Base-by-base conservation (phyloP, 163 green algal species). In the Scenedesmus sp. region DNA sequence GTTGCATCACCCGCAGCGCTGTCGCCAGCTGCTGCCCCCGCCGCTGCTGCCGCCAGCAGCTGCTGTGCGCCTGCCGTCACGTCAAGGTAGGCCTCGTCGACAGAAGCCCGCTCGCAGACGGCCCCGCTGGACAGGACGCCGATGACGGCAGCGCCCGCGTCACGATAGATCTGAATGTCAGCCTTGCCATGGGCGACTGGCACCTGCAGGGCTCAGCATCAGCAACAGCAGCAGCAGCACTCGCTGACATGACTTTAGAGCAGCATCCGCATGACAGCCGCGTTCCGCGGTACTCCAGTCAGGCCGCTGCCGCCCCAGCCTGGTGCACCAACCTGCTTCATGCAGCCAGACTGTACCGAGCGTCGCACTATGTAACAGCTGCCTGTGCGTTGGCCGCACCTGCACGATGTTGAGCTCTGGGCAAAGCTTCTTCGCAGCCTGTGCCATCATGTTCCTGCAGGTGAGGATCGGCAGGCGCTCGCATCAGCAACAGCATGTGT, bases 151-250 rank as follows among this genome's bases (percentile, higher is more conserved):
- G 87, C 92, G 49, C 96, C 95, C 3, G 92, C 91, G 22, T 95
- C 85, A 13, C 96, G 85, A 87, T 98, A 98, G 6, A 96, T 94
- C 0, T 93, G 96, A 13, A 98, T 92, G 89, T 98, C 95, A 18
- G 96, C 95, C 89, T 98, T 98, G 73, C 95, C 95, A 89, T 97
- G 94, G 0, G 95, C 95, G 6, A 96, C 97, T 46, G 97, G 96
- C n/a, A 99, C 97, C 92, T 99, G 96, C 49, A 98, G 24, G 49
- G 30, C 65, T 68, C 16, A 76, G 30, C 65, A 76, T 26, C 65
- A 76, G 65, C 65, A 37, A 7, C 65, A 76, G 65, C 65, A 76
- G 65, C 65, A 37, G 65, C 65, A 76, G 30, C 65, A 76, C 7
- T 10, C 59, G 65, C 65, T 40, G 65, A 40, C n/a, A n/a, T n/a